These are phyloP conservation scores for Coelomomyces lativittatus DNA, from an alignment of 371 early-diverging fungal genomes.

Conservation along the genomic window DNA sequence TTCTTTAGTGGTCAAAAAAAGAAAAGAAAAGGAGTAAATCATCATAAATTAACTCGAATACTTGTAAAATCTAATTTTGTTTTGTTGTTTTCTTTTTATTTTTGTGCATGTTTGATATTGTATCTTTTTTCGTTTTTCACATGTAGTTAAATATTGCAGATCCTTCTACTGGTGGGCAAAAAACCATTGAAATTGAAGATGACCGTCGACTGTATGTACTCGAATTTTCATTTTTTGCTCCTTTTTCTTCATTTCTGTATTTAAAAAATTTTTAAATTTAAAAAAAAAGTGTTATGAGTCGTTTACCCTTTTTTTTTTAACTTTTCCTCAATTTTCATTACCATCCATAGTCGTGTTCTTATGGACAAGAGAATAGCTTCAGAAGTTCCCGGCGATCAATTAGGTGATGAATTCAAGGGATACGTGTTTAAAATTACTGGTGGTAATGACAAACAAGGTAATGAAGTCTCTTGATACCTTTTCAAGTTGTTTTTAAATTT, in stretches of 20 bases:
- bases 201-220: conserved; percentile 75
- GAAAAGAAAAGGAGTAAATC: no score
- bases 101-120: no score
- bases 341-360: conserved; percentile 37
- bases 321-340: no score
- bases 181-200: conserved; percentile 91
- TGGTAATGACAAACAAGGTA: conserved; percentile 98
- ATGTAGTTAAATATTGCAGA: conserved; percentile 91
- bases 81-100: no score
- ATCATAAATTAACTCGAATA: no score
- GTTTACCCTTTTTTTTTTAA: background rate
- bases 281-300: background rate
- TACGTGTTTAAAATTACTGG: conserved; percentile 97
- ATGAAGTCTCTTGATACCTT: no score
- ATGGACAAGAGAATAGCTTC: conserved; percentile 95
- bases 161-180: conserved; percentile 97
- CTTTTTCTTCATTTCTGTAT: background rate
- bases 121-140: background rate
- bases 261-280: background rate
- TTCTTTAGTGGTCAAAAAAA: conserved; percentile 57
- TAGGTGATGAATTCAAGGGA: conserved; percentile 97
- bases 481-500: no score
- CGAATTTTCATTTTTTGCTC: background rate
- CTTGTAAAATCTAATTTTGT: no score
- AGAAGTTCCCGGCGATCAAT: conserved; percentile 85